Evolutionary conservation across 2,329 filamentous ascomycete genomes (phyloP), one percentile per base, ranked within the genome.

Genomic region (Cercospora beticola): DNA sequence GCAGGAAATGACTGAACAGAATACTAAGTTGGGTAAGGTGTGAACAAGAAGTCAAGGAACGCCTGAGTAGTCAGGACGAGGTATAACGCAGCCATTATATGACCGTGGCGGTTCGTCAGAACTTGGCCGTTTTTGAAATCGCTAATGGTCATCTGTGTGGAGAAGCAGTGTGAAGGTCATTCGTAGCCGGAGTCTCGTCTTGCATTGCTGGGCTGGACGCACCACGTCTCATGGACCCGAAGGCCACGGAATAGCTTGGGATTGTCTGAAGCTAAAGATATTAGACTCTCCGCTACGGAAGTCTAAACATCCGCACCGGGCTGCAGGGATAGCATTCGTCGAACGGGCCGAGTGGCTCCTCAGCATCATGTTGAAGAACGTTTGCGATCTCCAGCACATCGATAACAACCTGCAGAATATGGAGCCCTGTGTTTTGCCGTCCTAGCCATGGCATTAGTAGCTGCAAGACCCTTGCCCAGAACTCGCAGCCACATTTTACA

Each of bases 221-320:
- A 49, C 40, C 46, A 28, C 60, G 49, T 68, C 52, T 68, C 66
- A 68, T 68, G 66, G 61, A 40, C 60, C 40, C 43, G 30, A 60
- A 54, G 66, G 43, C 61, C 52, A 68, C 66, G 54, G 66, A 49
- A 68, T 59, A 65, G 66, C 66, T 62, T 68, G 62, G 66, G 30
- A 68, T 68, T 33, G 54, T 61, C 28, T 36, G 33, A 68, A 68
- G 66, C 66, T 65, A 68, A 62, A 30, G 21, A 31, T 21, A 61
- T 61, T 65, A 68, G 62, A 62, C 58, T 68, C 56, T 58, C 23
- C 54, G 31, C 62, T 58, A 58, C 62, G 62, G 49, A 64, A 58
- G 62, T 64, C 46, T 62, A 28, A 52, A 40, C 26, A 36, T 64
- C 62, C 43, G 62, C 62, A 36, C 40, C 62, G 62, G 62, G 16